Evolutionary conservation across 1,284 basidiomycete genomes (phyloP).

Genomic region (Trichosporon inkin): DNA sequence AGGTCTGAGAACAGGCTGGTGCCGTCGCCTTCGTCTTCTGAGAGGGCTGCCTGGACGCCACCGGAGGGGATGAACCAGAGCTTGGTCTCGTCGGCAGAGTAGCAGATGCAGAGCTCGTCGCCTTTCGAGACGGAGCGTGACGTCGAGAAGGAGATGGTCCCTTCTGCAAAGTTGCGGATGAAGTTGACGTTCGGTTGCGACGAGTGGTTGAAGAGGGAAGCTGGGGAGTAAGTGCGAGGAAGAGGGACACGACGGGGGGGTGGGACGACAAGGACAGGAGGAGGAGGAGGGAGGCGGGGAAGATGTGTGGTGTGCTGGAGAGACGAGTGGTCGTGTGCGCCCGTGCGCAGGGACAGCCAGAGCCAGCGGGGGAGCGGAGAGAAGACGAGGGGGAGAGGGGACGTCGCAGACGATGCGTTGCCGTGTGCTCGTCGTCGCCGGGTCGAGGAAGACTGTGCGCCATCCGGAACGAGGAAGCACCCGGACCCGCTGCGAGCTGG

Average conservation of each 20-base stretch:
- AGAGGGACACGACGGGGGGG: too few species aligned
- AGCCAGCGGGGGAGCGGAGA: slow-evolving; percentile 1
- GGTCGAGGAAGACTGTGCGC: too few species aligned
- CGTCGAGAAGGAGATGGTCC: slow-evolving; percentile 41
- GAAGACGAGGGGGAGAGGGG: not conserved
- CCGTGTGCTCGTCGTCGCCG: too few species aligned
- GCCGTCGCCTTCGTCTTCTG: slow-evolving; percentile 20
- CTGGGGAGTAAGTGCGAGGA: slow-evolving; percentile 22
- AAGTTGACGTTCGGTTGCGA: slow-evolving; percentile 49
- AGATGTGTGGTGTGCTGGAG: slow-evolving; percentile 8
- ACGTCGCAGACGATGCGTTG: not conserved
- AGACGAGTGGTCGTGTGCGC: slow-evolving; percentile 6
- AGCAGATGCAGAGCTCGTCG: slow-evolving; percentile 49
- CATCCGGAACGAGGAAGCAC: too few species aligned
- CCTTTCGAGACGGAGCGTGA: slow-evolving; percentile 29
- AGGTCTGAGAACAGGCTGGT: slow-evolving; percentile 9
- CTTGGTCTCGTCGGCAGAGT: slow-evolving; percentile 47
- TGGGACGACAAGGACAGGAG: too few species aligned
- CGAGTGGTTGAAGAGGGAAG: slow-evolving; percentile 51
- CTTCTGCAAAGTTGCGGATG: slow-evolving; percentile 29
- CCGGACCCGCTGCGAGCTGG: too few species aligned
- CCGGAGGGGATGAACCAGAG: slow-evolving; percentile 43
- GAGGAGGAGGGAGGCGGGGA: too few species aligned
- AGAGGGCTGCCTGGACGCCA: not conserved
- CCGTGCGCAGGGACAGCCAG: slow-evolving; percentile 4